Conservation (phyloP, 1,284 basidiomycete genomes). For the Bondarzewia mesenterica region DNA sequence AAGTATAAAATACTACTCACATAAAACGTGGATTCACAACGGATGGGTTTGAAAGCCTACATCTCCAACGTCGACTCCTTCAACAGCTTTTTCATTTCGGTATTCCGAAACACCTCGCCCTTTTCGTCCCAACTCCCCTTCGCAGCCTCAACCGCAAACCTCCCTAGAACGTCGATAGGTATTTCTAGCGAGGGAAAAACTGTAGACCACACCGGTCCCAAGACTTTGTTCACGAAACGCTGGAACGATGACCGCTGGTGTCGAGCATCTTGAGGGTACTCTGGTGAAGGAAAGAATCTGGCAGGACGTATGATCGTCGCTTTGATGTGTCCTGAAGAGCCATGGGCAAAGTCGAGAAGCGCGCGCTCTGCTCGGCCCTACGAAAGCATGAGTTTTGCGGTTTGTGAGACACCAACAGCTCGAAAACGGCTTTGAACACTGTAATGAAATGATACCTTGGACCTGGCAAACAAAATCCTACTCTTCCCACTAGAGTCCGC, state of each 20-base stretch:
- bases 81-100: slow-evolving; percentile 9
- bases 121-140: slow-evolving; percentile 11
- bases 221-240: slow-evolving; percentile 11
- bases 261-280: slow-evolving; percentile 20
- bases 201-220: slow-evolving; percentile 2
- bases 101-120: slow-evolving; percentile 9
- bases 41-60: too few relatives aligned
- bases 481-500: slow-evolving; percentile 25
- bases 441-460: slow-evolving; percentile 22
- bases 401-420: not conserved
- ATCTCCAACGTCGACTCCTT: too few relatives aligned
- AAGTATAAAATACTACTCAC: too few relatives aligned
- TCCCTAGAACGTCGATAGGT: slow-evolving; percentile 7
- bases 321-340: slow-evolving; percentile 10
- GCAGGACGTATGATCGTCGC: slow-evolving; percentile 21
- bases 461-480: slow-evolving; percentile 22
- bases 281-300: slow-evolving; percentile 23
- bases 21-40: too few relatives aligned
- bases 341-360: slow-evolving; percentile 3
- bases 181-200: slow-evolving; percentile 1
- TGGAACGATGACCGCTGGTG: slow-evolving; percentile 18
- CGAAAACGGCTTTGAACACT: not conserved
- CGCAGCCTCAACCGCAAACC: slow-evolving; percentile 10
- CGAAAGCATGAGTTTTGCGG: not conserved
- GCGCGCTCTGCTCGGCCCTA: slow-evolving; percentile 24